These are phyloP conservation scores for Pyrenula aspistea DNA, from an alignment of 495 filamentous ascomycete genomes.

Conservation along the genomic window DNA sequence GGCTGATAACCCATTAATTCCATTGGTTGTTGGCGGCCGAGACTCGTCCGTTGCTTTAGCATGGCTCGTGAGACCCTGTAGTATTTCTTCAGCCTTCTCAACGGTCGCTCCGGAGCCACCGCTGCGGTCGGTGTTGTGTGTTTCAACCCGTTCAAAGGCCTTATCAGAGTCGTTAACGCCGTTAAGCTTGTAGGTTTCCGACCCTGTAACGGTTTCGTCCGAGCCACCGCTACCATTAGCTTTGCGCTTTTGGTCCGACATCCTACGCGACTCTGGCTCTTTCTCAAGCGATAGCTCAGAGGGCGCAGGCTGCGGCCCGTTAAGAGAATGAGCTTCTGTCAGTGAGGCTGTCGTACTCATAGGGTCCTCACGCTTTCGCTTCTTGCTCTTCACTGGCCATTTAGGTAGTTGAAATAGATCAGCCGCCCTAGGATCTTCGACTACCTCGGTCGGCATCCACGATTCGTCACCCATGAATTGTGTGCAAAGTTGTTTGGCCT, in stretches of 20 bases:
- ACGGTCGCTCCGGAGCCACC: no score
- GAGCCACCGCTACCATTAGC: not conserved
- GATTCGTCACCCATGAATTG: conserved; percentile 67
- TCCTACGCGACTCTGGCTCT: not conserved
- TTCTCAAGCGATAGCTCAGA: not conserved
- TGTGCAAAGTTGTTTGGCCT: conserved; percentile 64
- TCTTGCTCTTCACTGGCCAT: not conserved
- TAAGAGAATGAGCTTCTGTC: not conserved
- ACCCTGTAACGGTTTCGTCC: not conserved
- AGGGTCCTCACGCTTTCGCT: not conserved
- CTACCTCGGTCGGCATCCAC: conserved; percentile 60
- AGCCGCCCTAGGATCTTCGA: conserved; percentile 23
- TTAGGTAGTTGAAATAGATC: conserved; percentile 28
- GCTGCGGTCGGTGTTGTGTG: no score
- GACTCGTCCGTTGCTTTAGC: not conserved
- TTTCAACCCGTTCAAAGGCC: no score
- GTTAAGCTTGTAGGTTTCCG: no score
- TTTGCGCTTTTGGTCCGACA: not conserved
- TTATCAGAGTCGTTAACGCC: no score
- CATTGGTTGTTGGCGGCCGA: not conserved
- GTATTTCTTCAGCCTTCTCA: not conserved
- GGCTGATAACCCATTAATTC: not conserved
- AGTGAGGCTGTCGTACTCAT: not conserved
- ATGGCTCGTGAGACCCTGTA: not conserved
- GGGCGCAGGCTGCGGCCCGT: not conserved